phyloP scores from a whole-genome alignment of 1,139 yeast genomes.

The Candida tropicalis region DNA sequence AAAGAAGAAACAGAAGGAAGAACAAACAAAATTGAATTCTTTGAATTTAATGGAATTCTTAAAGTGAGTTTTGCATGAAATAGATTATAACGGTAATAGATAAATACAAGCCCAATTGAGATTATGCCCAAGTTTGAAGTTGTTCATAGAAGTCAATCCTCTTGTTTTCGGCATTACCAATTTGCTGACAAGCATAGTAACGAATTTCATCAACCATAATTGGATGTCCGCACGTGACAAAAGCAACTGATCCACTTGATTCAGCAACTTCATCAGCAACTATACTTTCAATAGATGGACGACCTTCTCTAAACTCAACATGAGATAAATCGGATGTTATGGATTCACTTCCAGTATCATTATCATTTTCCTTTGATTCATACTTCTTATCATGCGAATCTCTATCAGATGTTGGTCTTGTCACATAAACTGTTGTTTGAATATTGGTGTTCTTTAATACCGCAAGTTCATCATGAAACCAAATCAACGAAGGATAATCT shows the following conservation, averaged over 20 bases:
- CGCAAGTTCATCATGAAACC: slow-evolving; percentile 55
- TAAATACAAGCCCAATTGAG: too few relatives aligned
- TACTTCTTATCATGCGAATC: not conserved
- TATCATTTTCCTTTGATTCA: slow-evolving; percentile 10
- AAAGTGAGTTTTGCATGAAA: too few relatives aligned
- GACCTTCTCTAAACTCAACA: slow-evolving; percentile 30
- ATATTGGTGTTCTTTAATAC: slow-evolving; percentile 33
- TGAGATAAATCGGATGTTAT: slow-evolving; percentile 21
- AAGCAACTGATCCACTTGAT: slow-evolving; percentile 42
- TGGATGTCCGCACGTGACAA: slow-evolving; percentile 52
- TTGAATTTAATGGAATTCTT: slow-evolving; percentile 54
- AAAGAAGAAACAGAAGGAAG: slow-evolving; percentile 42
- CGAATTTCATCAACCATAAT: slow-evolving; percentile 53
- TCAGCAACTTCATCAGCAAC: slow-evolving; percentile 30
- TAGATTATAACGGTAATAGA: too few relatives aligned
- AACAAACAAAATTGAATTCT: slow-evolving; percentile 27
- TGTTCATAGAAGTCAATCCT: slow-evolving; percentile 14
- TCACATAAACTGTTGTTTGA: slow-evolving; percentile 44
- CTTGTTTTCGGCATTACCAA: slow-evolving; percentile 23
- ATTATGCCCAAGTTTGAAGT: slow-evolving; percentile 11
- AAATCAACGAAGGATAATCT: slow-evolving; percentile 44
- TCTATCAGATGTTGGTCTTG: slow-evolving; percentile 30
- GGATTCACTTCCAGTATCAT: slow-evolving; percentile 22
- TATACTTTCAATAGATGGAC: slow-evolving; percentile 30
- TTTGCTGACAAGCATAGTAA: slow-evolving; percentile 28